phyloP scores from a whole-genome alignment of 139 green algal genomes.

The Diplosphaera chodatii region DNA sequence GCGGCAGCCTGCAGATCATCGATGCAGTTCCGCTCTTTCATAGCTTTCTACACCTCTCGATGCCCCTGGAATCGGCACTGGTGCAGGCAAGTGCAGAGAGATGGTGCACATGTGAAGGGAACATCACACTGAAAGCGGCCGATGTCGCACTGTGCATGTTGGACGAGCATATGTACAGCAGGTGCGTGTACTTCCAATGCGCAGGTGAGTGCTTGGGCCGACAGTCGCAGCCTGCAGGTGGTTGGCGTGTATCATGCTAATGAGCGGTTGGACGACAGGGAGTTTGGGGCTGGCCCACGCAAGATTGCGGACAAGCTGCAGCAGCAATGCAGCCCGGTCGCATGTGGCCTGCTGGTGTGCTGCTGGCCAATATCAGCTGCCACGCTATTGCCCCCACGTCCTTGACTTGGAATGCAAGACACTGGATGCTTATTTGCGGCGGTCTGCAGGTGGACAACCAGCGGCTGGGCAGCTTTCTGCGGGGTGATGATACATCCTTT shows the following conservation, averaged over 20 bases:
- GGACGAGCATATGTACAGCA: too few relatives aligned
- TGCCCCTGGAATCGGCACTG: slow-evolving; percentile 51
- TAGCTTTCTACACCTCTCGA: slow-evolving; percentile 40
- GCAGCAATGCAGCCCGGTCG: slow-evolving; percentile 9
- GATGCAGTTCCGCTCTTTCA: slow-evolving; percentile 65
- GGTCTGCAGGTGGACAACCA: slow-evolving; percentile 38
- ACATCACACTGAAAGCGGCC: too few relatives aligned
- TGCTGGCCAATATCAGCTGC: not conserved
- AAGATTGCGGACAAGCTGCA: slow-evolving; percentile 56
- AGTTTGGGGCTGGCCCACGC: slow-evolving; percentile 37
- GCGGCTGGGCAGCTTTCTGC: slow-evolving; percentile 18
- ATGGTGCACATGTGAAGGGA: too few relatives aligned
- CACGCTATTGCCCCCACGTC: too few relatives aligned
- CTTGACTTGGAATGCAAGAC: too few relatives aligned
- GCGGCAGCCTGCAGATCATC: slow-evolving; percentile 21
- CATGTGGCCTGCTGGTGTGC: slow-evolving; percentile 27
- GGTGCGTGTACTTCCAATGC: too few relatives aligned
- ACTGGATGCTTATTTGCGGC: too few relatives aligned
- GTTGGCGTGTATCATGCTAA: slow-evolving; percentile 76
- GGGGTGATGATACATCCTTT: not conserved
- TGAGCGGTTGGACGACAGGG: slow-evolving; percentile 39
- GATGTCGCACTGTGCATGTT: too few relatives aligned
- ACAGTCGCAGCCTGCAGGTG: slow-evolving; percentile 30
- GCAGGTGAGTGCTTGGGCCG: not conserved
- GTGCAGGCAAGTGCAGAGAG: slow-evolving; percentile 36